Base-by-base conservation (phyloP, 768 basidiomycete species). In the Amanita muscaria region DNA sequence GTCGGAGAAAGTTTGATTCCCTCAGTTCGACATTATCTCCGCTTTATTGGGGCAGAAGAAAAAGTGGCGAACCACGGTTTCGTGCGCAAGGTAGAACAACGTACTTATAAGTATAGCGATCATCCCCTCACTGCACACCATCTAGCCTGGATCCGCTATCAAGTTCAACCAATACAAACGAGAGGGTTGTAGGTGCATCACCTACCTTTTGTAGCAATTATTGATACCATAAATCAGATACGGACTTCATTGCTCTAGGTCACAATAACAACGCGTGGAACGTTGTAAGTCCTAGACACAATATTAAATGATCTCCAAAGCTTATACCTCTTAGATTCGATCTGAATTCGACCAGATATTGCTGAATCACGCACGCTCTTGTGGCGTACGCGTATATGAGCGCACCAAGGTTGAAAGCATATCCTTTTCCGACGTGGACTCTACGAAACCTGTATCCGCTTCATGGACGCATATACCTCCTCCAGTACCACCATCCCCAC, bases 151-250 rank as follows among this genome's bases (percentile, higher is more conserved):
- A 25, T 74, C 78, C 49, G 75, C 76, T 19, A 73, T 79, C 49
- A 79, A 79, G 58, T 76, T 79, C 54, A 78, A 78, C 52, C 76
- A 77, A 52, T 74, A 62, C 54, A 79, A 79, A 57, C 71, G 72
- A n/a, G 77, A 79, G 66, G 78, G 76, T 40, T 79, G 77, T 76
- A 53, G 56, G 75, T 64, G 4, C 24, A 49, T 11, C 30, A 21
- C 49, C 42, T 49, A 3, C 19, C 29, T 19, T 25, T 7, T 6
- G 33, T 42, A 39, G 16, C 42, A 45, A 40, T 29, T 29, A 30
- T 42, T 19, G 33, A 44, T 36, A 34, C 2, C 27, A 43, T 37
- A 24, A 18, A 22, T 31, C 42, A 80, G 78, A 79, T 53, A 80
- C 78, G 5, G 76, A 79, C 56, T 79, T 79, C 51, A 56, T 77